Base-by-base conservation (phyloP, 2,329 filamentous ascomycete species). In the Trichoderma aggressivum region DNA sequence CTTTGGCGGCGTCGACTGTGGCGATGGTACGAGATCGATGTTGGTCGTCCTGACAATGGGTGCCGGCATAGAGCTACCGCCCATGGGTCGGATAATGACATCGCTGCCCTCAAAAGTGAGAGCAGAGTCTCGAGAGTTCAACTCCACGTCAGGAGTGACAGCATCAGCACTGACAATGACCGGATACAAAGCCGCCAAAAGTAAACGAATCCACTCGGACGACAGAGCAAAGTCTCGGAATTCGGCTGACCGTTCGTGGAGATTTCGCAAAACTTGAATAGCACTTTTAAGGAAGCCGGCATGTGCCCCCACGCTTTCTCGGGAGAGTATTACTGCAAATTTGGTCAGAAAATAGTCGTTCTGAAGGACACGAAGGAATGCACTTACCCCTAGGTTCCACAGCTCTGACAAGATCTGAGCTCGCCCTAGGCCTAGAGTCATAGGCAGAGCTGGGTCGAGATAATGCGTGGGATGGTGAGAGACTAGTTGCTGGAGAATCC, bases 81-180 rank as follows among this genome's bases (percentile, higher is more conserved):
- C 90, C 5, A 93, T 86, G 0, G 93, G 93, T 16, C 92, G 89
- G 72, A 97, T 92, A 28, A 94, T 91, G 1, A 97, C 91, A 80
- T 95, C 93, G 58, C 91, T 90, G 1, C 94, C 94, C 75, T 96
- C 93, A 75, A 97, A 97, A 0, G 90, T 95, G 71, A 97, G 86
- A 1, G 89, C 88, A 12, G 92, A 92, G 74, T 94, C 91, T 75
- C 92, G 88, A 18, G 94, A 94, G 75, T 94, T 90, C n/a, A 98
- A 83, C 79, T 99, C 96, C 0, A 90, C 92, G 76, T 96, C 92
- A 0, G 96, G 90, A 69, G 89, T 91, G 50, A 98, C 91, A 26
- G 90, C 87, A 80, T 98, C 94, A 14, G 93, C 91, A 75, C 93
- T 95, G 30, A 97, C 94, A 63, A 98, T 88, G 21, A 96, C 89